Base-by-base conservation (phyloP, 495 filamentous ascomycete genomes). In the Penicillium paradoxum region DNA sequence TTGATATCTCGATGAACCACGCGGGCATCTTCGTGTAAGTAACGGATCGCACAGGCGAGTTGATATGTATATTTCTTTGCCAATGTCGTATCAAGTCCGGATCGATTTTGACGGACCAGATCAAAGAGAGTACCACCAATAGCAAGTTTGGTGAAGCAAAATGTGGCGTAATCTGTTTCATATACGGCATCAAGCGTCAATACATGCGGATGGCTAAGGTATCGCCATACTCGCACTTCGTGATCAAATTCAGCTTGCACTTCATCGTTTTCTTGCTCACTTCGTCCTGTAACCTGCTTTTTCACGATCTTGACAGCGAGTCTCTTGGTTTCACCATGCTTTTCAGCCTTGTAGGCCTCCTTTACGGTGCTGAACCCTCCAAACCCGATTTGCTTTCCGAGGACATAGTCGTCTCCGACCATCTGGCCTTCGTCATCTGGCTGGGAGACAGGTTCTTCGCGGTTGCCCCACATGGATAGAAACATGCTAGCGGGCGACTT, bases 1-100 rank as follows among this genome's bases (percentile, higher is more conserved):
- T 90, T 90, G 60, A 90, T 81, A 60, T 90, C 86, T 27, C 86
- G 73, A 60, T 90, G 86, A 8, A 88, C 82, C 34, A 90, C 77
- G 1, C 78, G 76, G 24, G 85, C 79, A 62, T 90, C 86, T 65
- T 89, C 79, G 56, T 90, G 86, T 1, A 90, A 67, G 65, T 90
- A 90, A 18, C 86, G 79, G 14, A 89, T 63, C 4, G 86, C 86
- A 33, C 76, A 81, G 13, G 85, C 83, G 15, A 90, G 76, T 65
- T 89, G 84, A 57, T 82, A 86, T 8, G 74, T 60, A 57, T 89
- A 89, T 56, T 80, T 80, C 55, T 79, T 81, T 1, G 80, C 84
- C 1, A 84, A 70, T 5, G 67, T 59, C 10, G 71, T 45, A 3
- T 70, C 59, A 5, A 90, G 64, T 5, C 84, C 86, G 34, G 70